phyloP scores from a whole-genome alignment of 1,284 basidiomycete genomes.

The Ustanciosporium gigantosporum region DNA sequence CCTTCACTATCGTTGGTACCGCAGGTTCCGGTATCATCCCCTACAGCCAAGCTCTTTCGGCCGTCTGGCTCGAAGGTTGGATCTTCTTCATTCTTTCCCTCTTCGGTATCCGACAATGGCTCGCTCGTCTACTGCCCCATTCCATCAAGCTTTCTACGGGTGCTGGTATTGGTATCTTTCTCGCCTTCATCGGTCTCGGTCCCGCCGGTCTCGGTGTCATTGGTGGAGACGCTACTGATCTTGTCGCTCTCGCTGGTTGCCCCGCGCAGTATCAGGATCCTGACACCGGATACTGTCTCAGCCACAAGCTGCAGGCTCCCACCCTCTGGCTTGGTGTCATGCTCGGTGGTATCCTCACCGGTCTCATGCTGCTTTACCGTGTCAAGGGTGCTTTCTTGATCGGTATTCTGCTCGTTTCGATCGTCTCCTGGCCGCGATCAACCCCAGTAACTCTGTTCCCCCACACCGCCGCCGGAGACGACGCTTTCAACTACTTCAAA shows the following conservation, averaged over 20 bases:
- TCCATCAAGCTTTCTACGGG: slow-evolving; percentile 82
- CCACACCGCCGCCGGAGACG: slow-evolving; percentile 71
- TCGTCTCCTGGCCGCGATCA: slow-evolving; percentile 83
- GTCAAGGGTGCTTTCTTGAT: slow-evolving; percentile 81
- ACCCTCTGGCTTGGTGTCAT: slow-evolving; percentile 89
- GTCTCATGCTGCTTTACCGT: slow-evolving; percentile 76
- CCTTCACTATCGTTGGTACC: slow-evolving; percentile 83
- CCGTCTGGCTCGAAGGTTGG: slow-evolving; percentile 75
- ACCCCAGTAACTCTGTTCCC: slow-evolving; percentile 83
- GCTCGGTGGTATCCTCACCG: slow-evolving; percentile 72
- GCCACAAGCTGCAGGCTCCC: slow-evolving; percentile 73
- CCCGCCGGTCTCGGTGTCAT: slow-evolving; percentile 77
- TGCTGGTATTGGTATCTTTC: slow-evolving; percentile 81
- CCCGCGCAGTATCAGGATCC: slow-evolving; percentile 47
- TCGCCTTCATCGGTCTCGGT: slow-evolving; percentile 64
- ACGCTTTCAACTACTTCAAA: slow-evolving; percentile 82
- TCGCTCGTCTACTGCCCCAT: slow-evolving; percentile 82
- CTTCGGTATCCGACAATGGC: slow-evolving; percentile 85
- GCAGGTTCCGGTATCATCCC: slow-evolving; percentile 75
- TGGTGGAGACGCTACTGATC: slow-evolving; percentile 73
- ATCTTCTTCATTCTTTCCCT: slow-evolving; percentile 81
- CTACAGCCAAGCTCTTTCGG: slow-evolving; percentile 80
- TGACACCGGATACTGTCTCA: slow-evolving; percentile 68
- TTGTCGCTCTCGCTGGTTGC: slow-evolving; percentile 82
- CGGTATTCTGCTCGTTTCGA: slow-evolving; percentile 77